Conservation (phyloP, 352 stramenopile genomes). For the Phytophthora ramorum region DNA sequence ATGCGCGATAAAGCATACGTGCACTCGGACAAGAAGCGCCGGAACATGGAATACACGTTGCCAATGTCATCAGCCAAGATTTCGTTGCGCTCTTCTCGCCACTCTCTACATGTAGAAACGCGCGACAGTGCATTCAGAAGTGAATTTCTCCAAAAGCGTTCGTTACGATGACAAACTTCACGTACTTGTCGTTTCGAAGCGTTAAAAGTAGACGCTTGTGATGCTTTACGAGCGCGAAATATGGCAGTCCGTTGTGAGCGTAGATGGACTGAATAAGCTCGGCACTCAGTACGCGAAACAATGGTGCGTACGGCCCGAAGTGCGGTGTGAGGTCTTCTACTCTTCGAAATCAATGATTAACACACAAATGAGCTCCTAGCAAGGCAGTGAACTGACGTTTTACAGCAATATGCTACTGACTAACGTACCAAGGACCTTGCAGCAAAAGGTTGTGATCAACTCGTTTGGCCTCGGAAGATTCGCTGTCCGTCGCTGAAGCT, state of each 20-base stretch:
- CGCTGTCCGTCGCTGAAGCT: conserved; percentile 61
- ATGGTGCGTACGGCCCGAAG: conserved; percentile 58
- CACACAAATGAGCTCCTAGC: not conserved
- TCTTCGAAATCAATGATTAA: conserved; percentile 14
- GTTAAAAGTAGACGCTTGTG: conserved; percentile 61
- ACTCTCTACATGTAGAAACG: conserved; percentile 26
- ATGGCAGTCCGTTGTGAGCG: conserved; percentile 42
- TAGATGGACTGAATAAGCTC: conserved; percentile 63
- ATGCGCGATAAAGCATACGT: conserved; percentile 51
- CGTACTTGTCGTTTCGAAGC: conserved; percentile 57
- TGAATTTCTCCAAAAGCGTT: not conserved
- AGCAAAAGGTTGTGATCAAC: conserved; percentile 65
- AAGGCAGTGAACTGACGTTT: not conserved
- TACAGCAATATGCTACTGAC: not conserved
- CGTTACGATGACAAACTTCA: conserved; percentile 11
- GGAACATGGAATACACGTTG: conserved; percentile 63
- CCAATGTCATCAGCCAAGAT: conserved; percentile 64
- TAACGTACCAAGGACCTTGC: conserved; percentile 52
- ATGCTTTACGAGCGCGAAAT: conserved; percentile 74
- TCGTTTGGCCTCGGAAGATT: conserved; percentile 68
- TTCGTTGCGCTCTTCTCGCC: conserved; percentile 56
- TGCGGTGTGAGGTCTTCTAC: conserved; percentile 64
- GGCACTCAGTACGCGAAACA: conserved; percentile 49
- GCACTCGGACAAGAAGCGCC: conserved; percentile 58
- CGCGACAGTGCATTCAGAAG: not conserved